These are phyloP conservation scores for Borealophlyctis nickersoniae DNA, from an alignment of 192 early-diverging fungal genomes.

Conservation along the genomic window DNA sequence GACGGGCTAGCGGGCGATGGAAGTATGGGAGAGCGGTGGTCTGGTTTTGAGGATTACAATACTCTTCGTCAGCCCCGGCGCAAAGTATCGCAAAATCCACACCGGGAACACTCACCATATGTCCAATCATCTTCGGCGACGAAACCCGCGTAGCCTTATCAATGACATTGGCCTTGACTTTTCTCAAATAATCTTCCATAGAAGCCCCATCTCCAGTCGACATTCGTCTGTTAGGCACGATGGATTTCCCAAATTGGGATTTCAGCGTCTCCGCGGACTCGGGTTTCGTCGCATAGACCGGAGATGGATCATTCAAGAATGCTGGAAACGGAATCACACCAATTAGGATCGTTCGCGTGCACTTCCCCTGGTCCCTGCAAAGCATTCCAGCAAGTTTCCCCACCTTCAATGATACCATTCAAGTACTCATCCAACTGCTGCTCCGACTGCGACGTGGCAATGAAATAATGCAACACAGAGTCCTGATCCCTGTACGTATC, in stretches of 20 bases:
- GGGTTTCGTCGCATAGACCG: slow-evolving; percentile 37
- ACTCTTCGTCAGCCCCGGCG: no score
- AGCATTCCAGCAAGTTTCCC: no score
- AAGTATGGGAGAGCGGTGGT: slow-evolving; percentile 55
- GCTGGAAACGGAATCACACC: slow-evolving; percentile 13
- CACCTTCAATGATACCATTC: slow-evolving; percentile 36
- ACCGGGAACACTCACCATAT: slow-evolving; percentile 38
- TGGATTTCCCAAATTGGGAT: slow-evolving; percentile 23
- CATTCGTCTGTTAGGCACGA: slow-evolving; percentile 24
- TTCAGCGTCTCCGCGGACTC: slow-evolving; percentile 25
- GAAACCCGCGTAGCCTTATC: slow-evolving; percentile 48
- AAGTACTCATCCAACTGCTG: slow-evolving; percentile 44
- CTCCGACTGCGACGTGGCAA: slow-evolving; percentile 41
- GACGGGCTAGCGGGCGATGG: slow-evolving; percentile 48
- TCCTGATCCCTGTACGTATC: slow-evolving; percentile 39
- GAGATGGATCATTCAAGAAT: slow-evolving; percentile 40
- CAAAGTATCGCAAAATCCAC: no score
- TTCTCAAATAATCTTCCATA: slow-evolving; percentile 42
- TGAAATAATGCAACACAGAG: slow-evolving; percentile 53
- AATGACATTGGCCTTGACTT: slow-evolving; percentile 50
- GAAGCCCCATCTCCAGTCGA: slow-evolving; percentile 17
- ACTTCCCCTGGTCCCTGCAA: neutral
- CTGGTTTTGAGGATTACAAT: slow-evolving; percentile 13
- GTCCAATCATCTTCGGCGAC: slow-evolving; percentile 53
- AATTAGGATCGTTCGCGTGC: slow-evolving; percentile 1